These are phyloP conservation scores for Diplodia scrobiculata DNA, from an alignment of 2,329 filamentous ascomycete species.

Conservation along the genomic window DNA sequence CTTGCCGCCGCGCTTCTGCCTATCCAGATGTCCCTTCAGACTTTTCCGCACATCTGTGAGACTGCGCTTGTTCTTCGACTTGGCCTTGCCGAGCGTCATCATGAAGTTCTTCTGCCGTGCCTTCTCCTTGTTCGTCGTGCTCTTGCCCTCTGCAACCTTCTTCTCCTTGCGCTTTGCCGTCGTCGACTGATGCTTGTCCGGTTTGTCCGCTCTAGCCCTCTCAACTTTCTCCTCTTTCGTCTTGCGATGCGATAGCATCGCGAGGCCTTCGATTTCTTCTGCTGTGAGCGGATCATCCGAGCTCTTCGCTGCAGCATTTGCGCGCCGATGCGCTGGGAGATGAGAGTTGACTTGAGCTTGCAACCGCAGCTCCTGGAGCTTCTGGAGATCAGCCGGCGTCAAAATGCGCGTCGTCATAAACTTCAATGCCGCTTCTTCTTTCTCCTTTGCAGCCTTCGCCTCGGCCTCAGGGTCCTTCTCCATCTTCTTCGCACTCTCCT, in stretches of 20 bases:
- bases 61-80: constrained; percentile 92
- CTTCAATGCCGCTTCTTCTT: constrained; percentile 56
- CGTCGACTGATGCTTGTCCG: constrained; percentile 80
- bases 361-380: constrained; percentile 83
- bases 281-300: constrained; percentile 87
- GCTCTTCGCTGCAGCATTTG: constrained; percentile 59
- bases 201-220: constrained; percentile 78
- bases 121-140: constrained; percentile 97
- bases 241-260: constrained; percentile 72
- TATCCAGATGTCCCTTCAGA: constrained; percentile 76
- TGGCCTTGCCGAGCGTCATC: constrained; percentile 97
- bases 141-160: constrained; percentile 89
- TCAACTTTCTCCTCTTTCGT: constrained; percentile 90
- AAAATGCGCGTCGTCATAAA: constrained; percentile 92
- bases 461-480: constrained; percentile 50
- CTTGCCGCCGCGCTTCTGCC: constrained; percentile 80
- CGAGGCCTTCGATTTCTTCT: constrained; percentile 85
- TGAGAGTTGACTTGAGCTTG: constrained; percentile 69
- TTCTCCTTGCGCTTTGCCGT: constrained; percentile 81
- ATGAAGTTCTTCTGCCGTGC: constrained; percentile 96
- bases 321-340: constrained; percentile 52
- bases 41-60: constrained; percentile 81
- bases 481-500: constrained; percentile 48
- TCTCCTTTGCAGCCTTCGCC: constrained; percentile 37
- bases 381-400: constrained; percentile 92